These are phyloP conservation scores for Gymnopus androsaceus DNA, from an alignment of 1,284 basidiomycete genomes.

Conservation along the genomic window DNA sequence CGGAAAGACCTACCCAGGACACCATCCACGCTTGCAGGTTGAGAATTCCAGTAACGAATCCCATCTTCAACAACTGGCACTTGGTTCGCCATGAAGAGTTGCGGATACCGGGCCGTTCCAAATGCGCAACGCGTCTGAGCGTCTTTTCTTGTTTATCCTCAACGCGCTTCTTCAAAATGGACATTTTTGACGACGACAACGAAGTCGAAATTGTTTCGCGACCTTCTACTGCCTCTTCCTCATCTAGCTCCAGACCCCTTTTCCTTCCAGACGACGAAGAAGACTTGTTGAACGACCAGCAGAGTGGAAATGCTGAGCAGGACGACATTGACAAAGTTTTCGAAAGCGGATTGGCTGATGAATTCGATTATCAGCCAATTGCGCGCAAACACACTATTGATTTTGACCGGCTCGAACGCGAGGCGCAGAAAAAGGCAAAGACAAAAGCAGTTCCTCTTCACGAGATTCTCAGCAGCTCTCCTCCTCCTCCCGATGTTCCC, in stretches of 20 bases:
- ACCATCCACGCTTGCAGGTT: slow-evolving; percentile 75
- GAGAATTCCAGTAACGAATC: slow-evolving; percentile 75
- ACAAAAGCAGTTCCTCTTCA: slow-evolving; percentile 40
- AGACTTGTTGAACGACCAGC: slow-evolving; percentile 34
- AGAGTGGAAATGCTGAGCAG: slow-evolving; percentile 19
- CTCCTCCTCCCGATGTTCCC: slow-evolving; percentile 40
- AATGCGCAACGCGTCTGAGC: slow-evolving; percentile 35
- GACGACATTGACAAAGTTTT: slow-evolving; percentile 65
- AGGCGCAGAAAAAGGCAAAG: slow-evolving; percentile 50
- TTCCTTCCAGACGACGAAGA: slow-evolving; percentile 59
- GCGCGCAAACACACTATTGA: slow-evolving; percentile 47
- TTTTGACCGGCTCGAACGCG: slow-evolving; percentile 49
- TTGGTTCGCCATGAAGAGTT: background rate
- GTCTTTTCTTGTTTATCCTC: slow-evolving; percentile 11
- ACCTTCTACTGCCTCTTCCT: slow-evolving; percentile 18
- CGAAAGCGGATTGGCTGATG: slow-evolving; percentile 49
- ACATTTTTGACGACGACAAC: slow-evolving; percentile 50
- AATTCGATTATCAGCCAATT: slow-evolving; percentile 37
- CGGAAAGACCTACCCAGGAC: slow-evolving; percentile 56
- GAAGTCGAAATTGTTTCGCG: slow-evolving; percentile 22
- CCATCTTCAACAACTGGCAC: slow-evolving; percentile 60
- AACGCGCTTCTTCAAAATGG: slow-evolving; percentile 14
- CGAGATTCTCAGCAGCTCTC: slow-evolving; percentile 49
- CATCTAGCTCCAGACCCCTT: slow-evolving; percentile 34
- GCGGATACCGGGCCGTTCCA: background rate